Base-by-base conservation (phyloP, 1,139 yeast genomes). In the Geotrichum histeridarum region DNA sequence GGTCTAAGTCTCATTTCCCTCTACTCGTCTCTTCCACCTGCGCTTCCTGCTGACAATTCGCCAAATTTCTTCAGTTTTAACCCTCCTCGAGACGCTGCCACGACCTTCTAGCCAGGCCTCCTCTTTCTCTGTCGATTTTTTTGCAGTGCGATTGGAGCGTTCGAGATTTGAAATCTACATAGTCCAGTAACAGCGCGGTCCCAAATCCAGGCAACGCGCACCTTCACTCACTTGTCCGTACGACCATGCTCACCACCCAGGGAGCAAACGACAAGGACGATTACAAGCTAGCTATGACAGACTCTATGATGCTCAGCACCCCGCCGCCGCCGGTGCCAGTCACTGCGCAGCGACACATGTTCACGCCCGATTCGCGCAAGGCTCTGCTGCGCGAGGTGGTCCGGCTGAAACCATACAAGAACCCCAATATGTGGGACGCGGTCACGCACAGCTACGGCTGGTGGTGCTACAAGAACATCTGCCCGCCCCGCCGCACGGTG, bases 401-500 rank as follows among this genome's bases (percentile, higher is more conserved):
- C 35, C 42, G 45, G 11, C 48, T 52, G 33, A 48, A 50, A 17
- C 58, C 58, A 7, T 55, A 55, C 48, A 54, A 53, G 42, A 47
- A 55, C 42, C 54, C 58, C 3, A 37, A 44, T 18, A 38, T 55
- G 58, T 55, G 58, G 58, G 58, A 55, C 32, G 50, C 54, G 7
- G 58, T 55, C 37, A 55, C 58, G 11, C 48, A 55, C 32, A 38
- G 54, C 8, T 55, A 55, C 42, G 55, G 58, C 15, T 55, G 58
- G 58, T 55, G 58, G 58, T 55, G 58, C 41, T 55, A 53, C 30
- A 38, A 50, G 35, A 36, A 55, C 18, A 53, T 55, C 32, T 27
- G 42, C 36, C 58, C 58, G 18, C 35, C 55, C 9, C 48, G 58
- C 8, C 48, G 54, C 22, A 48, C 42, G 32, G 58, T 55, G 12